phyloP scores from a whole-genome alignment of 2,329 filamentous ascomycete genomes.

The Botrytis squamosa region DNA sequence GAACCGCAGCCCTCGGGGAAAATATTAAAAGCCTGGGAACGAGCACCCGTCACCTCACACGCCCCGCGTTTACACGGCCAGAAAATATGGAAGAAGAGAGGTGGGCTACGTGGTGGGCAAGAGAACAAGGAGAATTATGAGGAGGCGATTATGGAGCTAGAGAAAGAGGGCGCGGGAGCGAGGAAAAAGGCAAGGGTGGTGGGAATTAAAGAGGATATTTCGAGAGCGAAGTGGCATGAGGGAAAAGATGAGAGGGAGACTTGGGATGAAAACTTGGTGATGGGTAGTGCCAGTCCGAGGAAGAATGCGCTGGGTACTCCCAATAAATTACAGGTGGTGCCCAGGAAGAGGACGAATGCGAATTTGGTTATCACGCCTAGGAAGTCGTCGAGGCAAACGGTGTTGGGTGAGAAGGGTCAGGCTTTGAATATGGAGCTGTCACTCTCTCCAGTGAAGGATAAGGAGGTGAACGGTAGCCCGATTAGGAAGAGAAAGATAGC shows the following conservation, averaged over 20 bases:
- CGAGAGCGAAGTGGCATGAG: constrained; percentile 38
- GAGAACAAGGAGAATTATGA: constrained; percentile 32
- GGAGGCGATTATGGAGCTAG: constrained; percentile 38
- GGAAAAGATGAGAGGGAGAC: constrained; percentile 5
- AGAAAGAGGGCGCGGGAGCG: constrained; percentile 37
- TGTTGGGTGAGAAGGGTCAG: constrained; percentile 17
- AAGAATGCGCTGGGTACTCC: constrained; percentile 25
- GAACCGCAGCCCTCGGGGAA: constrained; percentile 28
- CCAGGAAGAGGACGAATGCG: constrained; percentile 39
- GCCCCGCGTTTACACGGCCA: constrained; percentile 38
- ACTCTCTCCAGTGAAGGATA: not conserved
- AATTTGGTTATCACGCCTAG: constrained; percentile 38
- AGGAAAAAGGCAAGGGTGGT: constrained; percentile 41
- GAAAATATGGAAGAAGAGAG: constrained; percentile 39
- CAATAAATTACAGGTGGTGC: constrained; percentile 22
- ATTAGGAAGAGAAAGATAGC: constrained; percentile 30
- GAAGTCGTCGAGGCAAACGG: constrained; percentile 31
- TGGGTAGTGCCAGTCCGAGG: constrained; percentile 22
- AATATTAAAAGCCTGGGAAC: constrained; percentile 35
- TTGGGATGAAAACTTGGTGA: not conserved
- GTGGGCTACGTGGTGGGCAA: constrained; percentile 13
- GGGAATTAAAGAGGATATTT: constrained; percentile 38
- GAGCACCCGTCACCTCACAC: constrained; percentile 35
- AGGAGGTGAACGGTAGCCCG: constrained; percentile 15
- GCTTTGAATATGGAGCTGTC: not conserved